Conservation (phyloP, 2,329 filamentous ascomycete genomes). For the Penicillium sp. region DNA sequence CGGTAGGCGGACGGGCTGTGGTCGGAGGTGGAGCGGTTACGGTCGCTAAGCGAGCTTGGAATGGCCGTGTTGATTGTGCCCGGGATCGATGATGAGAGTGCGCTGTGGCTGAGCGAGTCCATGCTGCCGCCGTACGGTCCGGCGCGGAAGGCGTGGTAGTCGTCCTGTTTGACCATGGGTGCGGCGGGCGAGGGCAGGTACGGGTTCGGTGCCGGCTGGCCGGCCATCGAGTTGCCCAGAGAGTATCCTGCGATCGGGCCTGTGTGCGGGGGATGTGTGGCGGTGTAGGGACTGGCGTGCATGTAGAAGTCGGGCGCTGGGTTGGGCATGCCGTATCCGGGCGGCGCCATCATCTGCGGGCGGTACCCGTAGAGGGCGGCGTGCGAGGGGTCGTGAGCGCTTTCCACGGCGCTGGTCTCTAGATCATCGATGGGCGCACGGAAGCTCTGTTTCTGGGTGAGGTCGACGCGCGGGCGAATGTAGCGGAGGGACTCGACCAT, state of each 20-base stretch:
- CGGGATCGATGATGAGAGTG: slow-evolving; percentile 34
- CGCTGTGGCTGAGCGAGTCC: slow-evolving; percentile 33
- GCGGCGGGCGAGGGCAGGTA: slow-evolving; percentile 35
- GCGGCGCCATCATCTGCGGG: slow-evolving; percentile 33
- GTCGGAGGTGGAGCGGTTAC: slow-evolving; percentile 36
- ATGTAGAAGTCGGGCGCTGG: slow-evolving; percentile 37
- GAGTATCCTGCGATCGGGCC: slow-evolving; percentile 35
- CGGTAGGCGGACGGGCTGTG: slow-evolving; percentile 38
- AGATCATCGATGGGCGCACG: slow-evolving; percentile 61
- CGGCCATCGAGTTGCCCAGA: slow-evolving; percentile 31
- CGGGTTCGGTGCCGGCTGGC: slow-evolving; percentile 34
- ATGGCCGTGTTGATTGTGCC: slow-evolving; percentile 31
- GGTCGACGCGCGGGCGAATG: slow-evolving; percentile 54
- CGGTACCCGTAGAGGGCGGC: slow-evolving; percentile 41
- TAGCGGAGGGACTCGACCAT: slow-evolving; percentile 50
- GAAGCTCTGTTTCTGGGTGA: slow-evolving; percentile 62
- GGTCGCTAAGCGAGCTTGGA: slow-evolving; percentile 32
- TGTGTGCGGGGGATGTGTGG: slow-evolving; percentile 34
- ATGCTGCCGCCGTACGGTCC: slow-evolving; percentile 34
- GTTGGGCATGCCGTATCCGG: slow-evolving; percentile 35
- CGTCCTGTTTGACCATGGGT: slow-evolving; percentile 35
- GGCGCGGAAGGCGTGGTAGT: slow-evolving; percentile 35
- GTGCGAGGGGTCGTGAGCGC: slow-evolving; percentile 37
- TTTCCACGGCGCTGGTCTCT: slow-evolving; percentile 43
- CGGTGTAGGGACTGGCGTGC: slow-evolving; percentile 31